Evolutionary conservation across 2,329 filamentous ascomycete species (phyloP).

Genomic region (Colletotrichum navitas): DNA sequence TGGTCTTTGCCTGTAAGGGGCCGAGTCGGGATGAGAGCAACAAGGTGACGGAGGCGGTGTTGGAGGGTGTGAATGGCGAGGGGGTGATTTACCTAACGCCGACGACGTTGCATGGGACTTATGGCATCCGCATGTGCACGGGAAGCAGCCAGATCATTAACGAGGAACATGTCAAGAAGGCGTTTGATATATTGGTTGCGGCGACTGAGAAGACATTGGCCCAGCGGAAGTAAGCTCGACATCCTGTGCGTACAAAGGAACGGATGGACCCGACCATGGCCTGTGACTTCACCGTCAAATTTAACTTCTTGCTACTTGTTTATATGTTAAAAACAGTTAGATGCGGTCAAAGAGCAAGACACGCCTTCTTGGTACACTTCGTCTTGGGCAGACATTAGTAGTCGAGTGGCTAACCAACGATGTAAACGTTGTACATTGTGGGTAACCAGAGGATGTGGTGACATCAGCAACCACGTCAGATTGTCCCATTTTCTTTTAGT

Average conservation of each 20-base stretch:
- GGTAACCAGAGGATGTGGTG: background rate
- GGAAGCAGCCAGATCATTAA: conserved; percentile 75
- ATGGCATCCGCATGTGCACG: conserved; percentile 86
- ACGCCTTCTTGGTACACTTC: too few relatives aligned
- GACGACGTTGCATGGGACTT: conserved; percentile 77
- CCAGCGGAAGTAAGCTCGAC: conserved; percentile 22
- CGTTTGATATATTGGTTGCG: conserved; percentile 80
- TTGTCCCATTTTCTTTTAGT: background rate
- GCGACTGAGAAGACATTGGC: conserved; percentile 68
- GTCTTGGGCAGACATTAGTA: background rate
- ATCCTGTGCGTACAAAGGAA: too few relatives aligned
- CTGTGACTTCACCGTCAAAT: background rate
- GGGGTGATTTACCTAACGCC: conserved; percentile 88
- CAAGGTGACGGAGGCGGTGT: conserved; percentile 78
- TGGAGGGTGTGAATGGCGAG: conserved; percentile 77
- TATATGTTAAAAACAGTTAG: background rate
- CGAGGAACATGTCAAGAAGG: conserved; percentile 76
- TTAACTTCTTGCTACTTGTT: too few relatives aligned
- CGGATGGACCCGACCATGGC: background rate
- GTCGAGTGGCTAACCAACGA: background rate
- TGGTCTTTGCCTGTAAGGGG: conserved; percentile 73
- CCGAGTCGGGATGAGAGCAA: conserved; percentile 68
- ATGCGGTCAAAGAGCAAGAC: background rate
- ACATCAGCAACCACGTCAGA: background rate
- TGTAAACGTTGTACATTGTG: background rate